Conservation (phyloP, 2,329 filamentous ascomycete species). For the Monilinia fructigena region DNA sequence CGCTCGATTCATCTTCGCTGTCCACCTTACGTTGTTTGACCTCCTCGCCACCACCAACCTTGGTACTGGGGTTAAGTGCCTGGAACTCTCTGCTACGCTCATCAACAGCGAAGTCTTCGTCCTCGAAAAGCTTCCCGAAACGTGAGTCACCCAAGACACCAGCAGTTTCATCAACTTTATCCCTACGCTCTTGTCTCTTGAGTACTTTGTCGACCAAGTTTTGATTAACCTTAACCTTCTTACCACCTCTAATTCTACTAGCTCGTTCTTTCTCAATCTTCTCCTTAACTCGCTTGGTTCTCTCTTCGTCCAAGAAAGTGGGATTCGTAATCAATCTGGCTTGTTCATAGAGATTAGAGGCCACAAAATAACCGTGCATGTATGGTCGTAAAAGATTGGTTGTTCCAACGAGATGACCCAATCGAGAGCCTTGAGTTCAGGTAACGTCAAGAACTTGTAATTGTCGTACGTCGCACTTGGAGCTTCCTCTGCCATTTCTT, state of each 20-base stretch:
- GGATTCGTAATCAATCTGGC: constrained; percentile 90
- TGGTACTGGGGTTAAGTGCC: constrained; percentile 84
- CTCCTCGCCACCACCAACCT: constrained; percentile 37
- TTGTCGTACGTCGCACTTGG: constrained; percentile 91
- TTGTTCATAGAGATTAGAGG: constrained; percentile 92
- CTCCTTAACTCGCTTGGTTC: constrained; percentile 85
- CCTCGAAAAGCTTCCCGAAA: constrained; percentile 86
- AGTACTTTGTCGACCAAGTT: constrained; percentile 72
- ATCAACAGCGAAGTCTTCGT: constrained; percentile 89
- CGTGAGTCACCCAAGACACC: constrained; percentile 79
- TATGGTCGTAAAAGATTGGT: constrained; percentile 89
- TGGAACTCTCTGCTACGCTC: constrained; percentile 86
- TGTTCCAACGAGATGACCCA: constrained; percentile 86
- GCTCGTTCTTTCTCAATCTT: constrained; percentile 98
- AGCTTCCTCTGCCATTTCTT: constrained; percentile 91
- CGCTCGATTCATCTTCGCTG: constrained; percentile 42
- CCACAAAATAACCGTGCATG: constrained; percentile 99
- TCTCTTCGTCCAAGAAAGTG: constrained; percentile 89
- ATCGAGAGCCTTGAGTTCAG: constrained; percentile 79
- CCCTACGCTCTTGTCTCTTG: constrained; percentile 61
- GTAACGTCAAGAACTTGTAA: constrained; percentile 93
- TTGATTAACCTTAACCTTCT: constrained; percentile 97
- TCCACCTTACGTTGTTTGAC: constrained; percentile 43
- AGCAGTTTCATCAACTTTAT: constrained; percentile 56
- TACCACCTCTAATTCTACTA: constrained; percentile 87